Evolutionary conservation across 257 asterid species (phyloP), one percentile per base, ranked within the genome.

Genomic region (Thymus quinquecostatus): DNA sequence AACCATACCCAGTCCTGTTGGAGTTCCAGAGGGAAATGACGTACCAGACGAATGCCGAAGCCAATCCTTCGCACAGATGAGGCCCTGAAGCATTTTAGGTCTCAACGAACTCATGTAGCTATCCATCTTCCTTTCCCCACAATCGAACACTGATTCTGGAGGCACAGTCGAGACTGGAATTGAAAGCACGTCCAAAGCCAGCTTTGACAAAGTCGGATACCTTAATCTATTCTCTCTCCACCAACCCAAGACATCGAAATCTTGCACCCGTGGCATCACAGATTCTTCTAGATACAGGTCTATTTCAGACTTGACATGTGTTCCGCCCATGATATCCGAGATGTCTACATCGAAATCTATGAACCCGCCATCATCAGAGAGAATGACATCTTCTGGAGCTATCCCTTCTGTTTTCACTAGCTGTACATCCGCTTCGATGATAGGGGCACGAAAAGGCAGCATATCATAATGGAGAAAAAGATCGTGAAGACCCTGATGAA

Each of bases 211-310:
- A 33, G 82, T 84, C 1, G 96, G 96, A 77, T 89, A 93, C 75
- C 77, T 84, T 4, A 32, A 21, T 60, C 82, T 77, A 43, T 86
- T 85, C 5, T 50, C 58, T 64, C 74, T 87, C 99, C 99, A 95
- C 99, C 99, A 95, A 12, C 91, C 92, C 81, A 95, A 44, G 7
- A 84, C 97, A 72, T 95, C 97, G 7, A 95, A 86, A 59, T 83
- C 96, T 51, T 92, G 95, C 10, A 64, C 83, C 4, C 87, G 88
- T 51, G 96, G 96, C 72, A 86, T 11, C 63, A 80, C 71, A 2
- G 86, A 30, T 71, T 87, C 97, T 68, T 82, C 88, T 6, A 90
- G 83, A 71, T 90, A 86, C 49, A 70, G 86, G 54, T 84, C 96
- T 63, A 94, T 41, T 50, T 94, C 98, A 0, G 87, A 81, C 68